Evolutionary conservation across 139 green algal genomes (phyloP), one percentile per base, ranked within the genome.

Genomic region (Chlamydomonas applanata): DNA sequence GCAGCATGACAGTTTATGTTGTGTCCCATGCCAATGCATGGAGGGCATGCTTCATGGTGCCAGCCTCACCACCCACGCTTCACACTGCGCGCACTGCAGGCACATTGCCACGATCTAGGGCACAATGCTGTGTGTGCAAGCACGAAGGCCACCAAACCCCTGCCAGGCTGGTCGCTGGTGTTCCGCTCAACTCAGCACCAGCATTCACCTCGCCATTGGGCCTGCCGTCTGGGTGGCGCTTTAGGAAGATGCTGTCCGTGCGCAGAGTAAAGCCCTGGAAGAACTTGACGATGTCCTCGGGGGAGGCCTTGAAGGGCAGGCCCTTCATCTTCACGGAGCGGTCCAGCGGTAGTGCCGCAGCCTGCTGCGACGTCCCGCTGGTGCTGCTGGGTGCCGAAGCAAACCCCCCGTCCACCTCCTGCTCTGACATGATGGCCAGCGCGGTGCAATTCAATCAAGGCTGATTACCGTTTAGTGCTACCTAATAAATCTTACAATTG

Each of bases 281-380:
- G 79, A 95, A 95, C 4, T 70, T 70, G 4, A 82, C 40, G 1
- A 94, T 83, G 32, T 94, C 86, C 35, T 89, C 79, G 46, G 83
- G 34, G 3, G 62, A 30, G 32, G 14, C 22, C 62, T 32, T 69
- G 17, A 69, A 69, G 2, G 62, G 62, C 32, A 69, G 22, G 62
- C 62, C 62, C 33, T 78, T 81, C 57, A 86, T 72, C 22, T 72
- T 72, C 2, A 60, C 65, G 20, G 25, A 19, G 20, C 36, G 33
- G 62, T 69, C 25, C 20, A 69, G 62, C 14, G 62, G 62, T 33
- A 69, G 59, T 19, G 24, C 53, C 20, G 53, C 14, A 61, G 53
- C 4, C 20, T 61, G 53, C 40, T 49, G 40, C 7, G 40, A 49
- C 11, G 40, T 11, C 40, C 40, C 40, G 40, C 40, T 49, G 40